Evolutionary conservation across 768 basidiomycete species (phyloP).

Genomic region (Collybiopsis confluens): DNA sequence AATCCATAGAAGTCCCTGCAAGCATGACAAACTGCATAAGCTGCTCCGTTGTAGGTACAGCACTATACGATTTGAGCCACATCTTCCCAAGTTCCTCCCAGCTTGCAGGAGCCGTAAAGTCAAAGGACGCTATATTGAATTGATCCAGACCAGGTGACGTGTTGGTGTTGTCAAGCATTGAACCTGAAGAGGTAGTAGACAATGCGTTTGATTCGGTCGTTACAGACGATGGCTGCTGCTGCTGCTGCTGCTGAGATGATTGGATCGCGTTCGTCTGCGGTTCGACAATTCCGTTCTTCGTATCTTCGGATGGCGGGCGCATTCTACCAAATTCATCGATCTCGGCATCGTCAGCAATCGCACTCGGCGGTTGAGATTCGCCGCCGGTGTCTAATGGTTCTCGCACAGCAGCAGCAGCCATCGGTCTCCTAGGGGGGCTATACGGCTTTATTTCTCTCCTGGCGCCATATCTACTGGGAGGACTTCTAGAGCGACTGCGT

Average conservation of each 20-base stretch:
- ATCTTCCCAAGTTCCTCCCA: conserved; percentile 81
- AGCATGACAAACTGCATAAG: conserved; percentile 69
- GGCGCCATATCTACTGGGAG: conserved; percentile 50
- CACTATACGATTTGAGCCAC: conserved; percentile 69
- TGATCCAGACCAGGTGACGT: conserved; percentile 50
- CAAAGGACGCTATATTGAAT: conserved; percentile 70
- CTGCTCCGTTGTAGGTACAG: conserved; percentile 67
- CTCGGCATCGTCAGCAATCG: conserved; percentile 29
- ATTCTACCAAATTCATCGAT: conserved; percentile 89
- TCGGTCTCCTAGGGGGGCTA: conserved; percentile 55
- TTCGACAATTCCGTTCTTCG: neutral
- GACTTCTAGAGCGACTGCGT: conserved; percentile 73
- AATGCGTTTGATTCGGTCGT: no score
- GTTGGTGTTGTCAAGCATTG: conserved; percentile 10
- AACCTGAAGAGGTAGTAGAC: conserved; percentile 35
- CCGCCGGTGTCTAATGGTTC: conserved; percentile 8
- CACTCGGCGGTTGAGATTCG: conserved; percentile 7
- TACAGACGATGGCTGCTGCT: conserved; percentile 24
- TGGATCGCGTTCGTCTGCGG: neutral
- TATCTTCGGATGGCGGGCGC: conserved; percentile 43
- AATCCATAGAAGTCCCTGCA: neutral
- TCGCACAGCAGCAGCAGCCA: conserved; percentile 17
- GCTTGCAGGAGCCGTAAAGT: conserved; percentile 65
- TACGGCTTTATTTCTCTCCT: conserved; percentile 43
- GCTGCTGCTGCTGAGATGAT: conserved; percentile 23